Conservation (phyloP, 495 filamentous ascomycete genomes). For the Lentithecium fluviatile region DNA sequence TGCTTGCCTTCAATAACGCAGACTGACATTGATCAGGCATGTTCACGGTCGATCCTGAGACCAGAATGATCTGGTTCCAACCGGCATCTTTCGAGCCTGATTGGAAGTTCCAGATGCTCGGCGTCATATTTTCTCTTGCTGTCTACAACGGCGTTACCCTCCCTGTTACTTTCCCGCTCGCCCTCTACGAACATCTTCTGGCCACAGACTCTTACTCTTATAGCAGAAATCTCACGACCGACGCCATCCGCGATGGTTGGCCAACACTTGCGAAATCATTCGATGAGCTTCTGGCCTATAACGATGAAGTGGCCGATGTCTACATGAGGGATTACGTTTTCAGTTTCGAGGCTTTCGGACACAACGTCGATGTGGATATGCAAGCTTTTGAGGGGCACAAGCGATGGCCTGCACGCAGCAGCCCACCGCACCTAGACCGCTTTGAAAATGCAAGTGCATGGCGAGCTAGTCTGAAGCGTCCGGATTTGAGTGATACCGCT, state of each 20-base stretch:
- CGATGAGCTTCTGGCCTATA: slow-evolving; percentile 64
- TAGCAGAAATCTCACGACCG: slow-evolving; percentile 51
- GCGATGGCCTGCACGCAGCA: slow-evolving; percentile 1
- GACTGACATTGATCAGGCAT: slow-evolving; percentile 37
- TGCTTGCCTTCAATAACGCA: not conserved
- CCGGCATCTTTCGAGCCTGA: slow-evolving; percentile 74
- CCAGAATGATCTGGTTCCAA: slow-evolving; percentile 82
- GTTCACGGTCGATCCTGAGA: slow-evolving; percentile 73
- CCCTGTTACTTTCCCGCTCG: slow-evolving; percentile 80
- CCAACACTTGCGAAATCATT: slow-evolving; percentile 72
- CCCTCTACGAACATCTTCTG: slow-evolving; percentile 79
- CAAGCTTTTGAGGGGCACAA: slow-evolving; percentile 27
- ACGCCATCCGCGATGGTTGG: slow-evolving; percentile 86
- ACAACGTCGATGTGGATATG: slow-evolving; percentile 58
- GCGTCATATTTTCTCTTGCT: slow-evolving; percentile 83
- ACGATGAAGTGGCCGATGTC: slow-evolving; percentile 76
- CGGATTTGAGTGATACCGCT: not conserved
- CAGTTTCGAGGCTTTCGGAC: slow-evolving; percentile 68
- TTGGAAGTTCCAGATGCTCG: slow-evolving; percentile 88
- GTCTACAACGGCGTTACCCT: slow-evolving; percentile 91
- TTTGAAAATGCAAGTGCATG: not conserved
- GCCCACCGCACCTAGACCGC: not conserved
- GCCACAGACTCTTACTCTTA: slow-evolving; percentile 49
- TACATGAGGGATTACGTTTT: slow-evolving; percentile 84
- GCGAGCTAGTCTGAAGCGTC: not conserved